Evolutionary conservation across 805 yeast species (phyloP).

Genomic region (Saturnispora quitensis): DNA sequence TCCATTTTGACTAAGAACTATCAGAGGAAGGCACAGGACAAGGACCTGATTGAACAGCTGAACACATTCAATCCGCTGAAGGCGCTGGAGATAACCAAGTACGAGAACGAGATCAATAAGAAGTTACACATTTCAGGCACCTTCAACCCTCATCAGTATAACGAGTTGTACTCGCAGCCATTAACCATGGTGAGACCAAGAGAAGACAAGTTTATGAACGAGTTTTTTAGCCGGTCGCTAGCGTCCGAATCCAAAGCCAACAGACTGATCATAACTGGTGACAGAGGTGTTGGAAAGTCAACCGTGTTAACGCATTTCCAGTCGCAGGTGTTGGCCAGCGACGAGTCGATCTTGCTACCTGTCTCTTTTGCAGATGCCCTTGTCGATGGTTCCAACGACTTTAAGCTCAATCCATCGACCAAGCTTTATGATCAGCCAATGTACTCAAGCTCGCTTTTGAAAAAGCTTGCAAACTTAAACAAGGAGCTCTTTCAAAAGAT

Average conservation of each 20-base stretch:
- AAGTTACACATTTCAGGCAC: conserved; percentile 47
- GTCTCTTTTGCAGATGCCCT: conserved; percentile 52
- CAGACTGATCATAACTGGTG: conserved; percentile 54
- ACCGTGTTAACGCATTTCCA: conserved; percentile 62
- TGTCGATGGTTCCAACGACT: conserved; percentile 68
- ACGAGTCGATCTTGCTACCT: conserved; percentile 43
- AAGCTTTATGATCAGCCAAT: conserved; percentile 66
- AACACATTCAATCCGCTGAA: conserved; percentile 11
- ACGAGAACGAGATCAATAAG: conserved; percentile 32
- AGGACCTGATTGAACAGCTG: conserved; percentile 14
- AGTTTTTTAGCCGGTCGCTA: conserved; percentile 27
- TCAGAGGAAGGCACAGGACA: conserved; percentile 19
- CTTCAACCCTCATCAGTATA: conserved; percentile 58
- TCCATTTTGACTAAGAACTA: conserved; percentile 19
- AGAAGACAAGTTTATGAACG: conserved; percentile 33
- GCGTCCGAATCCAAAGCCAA: conserved; percentile 31
- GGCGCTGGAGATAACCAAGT: conserved; percentile 26
- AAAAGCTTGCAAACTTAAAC: conserved; percentile 42
- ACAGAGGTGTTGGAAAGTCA: conserved; percentile 73
- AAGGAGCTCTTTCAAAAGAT: conserved; percentile 28
- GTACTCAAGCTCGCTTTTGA: conserved; percentile 53
- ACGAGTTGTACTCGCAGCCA: conserved; percentile 56
- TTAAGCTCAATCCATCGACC: conserved; percentile 41
- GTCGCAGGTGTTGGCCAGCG: conserved; percentile 33
- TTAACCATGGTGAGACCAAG: conserved; percentile 47